Evolutionary conservation across 192 early-diverging fungal genomes (phyloP).

Genomic region (Coemansia sp.): DNA sequence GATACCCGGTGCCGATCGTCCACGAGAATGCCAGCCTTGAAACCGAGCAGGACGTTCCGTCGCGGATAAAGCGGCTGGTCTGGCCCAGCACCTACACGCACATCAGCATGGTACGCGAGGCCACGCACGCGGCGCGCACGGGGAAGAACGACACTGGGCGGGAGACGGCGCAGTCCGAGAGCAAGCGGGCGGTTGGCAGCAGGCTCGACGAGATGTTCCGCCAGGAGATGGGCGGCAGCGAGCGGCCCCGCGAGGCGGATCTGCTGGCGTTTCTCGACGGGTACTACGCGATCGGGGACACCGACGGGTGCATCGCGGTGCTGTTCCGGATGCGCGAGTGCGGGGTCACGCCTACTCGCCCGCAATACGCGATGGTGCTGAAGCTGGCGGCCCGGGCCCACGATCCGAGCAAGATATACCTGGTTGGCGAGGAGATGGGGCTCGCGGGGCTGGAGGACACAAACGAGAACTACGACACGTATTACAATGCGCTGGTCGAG

Average conservation of each 20-base stretch:
- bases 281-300: conserved; percentile 15
- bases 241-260: conserved; percentile 5
- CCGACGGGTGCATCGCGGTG: conserved; percentile 10
- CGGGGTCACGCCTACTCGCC: neutral
- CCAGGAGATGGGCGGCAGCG: neutral
- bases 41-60: neutral
- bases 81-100: conserved; percentile 28
- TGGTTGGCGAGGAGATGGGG: conserved; percentile 35
- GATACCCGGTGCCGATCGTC: conserved; percentile 11
- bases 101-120: conserved; percentile 22
- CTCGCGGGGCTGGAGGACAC: conserved; percentile 15
- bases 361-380: conserved; percentile 39
- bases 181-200: neutral
- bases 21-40: conserved; percentile 3
- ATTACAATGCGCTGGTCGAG: conserved; percentile 23
- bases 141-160: conserved; percentile 8
- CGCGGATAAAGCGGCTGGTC: conserved; percentile 29
- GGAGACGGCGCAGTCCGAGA: neutral
- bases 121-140: conserved; percentile 13
- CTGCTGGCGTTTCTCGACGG: conserved; percentile 37
- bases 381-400: conserved; percentile 1
- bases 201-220: conserved; percentile 22
- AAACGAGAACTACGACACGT: conserved; percentile 8
- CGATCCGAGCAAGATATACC: conserved; percentile 5
- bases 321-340: conserved; percentile 31